These are phyloP conservation scores for Amylocystis lapponica DNA, from an alignment of 768 basidiomycete species.

Conservation along the genomic window DNA sequence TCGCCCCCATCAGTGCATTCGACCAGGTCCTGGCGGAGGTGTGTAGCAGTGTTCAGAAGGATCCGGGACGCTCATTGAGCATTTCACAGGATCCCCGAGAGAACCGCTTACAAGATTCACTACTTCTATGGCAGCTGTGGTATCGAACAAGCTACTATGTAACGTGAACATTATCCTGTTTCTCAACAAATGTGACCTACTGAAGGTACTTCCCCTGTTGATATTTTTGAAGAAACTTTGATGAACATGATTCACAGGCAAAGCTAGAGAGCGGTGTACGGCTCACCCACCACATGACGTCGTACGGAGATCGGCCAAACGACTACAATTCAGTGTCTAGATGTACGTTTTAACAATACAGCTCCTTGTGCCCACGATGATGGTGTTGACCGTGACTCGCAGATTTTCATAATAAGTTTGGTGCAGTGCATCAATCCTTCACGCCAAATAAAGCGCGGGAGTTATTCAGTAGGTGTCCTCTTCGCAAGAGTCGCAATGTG, in stretches of 20 bases:
- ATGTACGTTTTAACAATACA: constrained; percentile 37
- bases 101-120: constrained; percentile 77
- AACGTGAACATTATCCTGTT: constrained; percentile 78
- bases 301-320: constrained; percentile 71
- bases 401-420: constrained; percentile 77
- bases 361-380: not conserved
- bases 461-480: constrained; percentile 51
- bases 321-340: constrained; percentile 72
- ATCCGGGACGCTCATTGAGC: not conserved
- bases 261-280: constrained; percentile 76
- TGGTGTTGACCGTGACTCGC: too few species aligned
- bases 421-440: constrained; percentile 57
- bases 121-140: constrained; percentile 69
- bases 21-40: constrained; percentile 82
- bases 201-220: constrained; percentile 40
- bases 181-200: constrained; percentile 75
- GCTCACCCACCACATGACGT: constrained; percentile 60
- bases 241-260: constrained; percentile 33
- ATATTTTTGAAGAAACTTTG: not conserved
- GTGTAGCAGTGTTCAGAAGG: constrained; percentile 9
- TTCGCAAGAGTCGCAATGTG: constrained; percentile 1
- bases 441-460: constrained; percentile 71
- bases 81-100: constrained; percentile 55
- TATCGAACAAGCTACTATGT: constrained; percentile 66
- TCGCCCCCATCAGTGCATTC: constrained; percentile 84